Base-by-base conservation (phyloP, 768 basidiomycete species). In the Mrakia gelida region DNA sequence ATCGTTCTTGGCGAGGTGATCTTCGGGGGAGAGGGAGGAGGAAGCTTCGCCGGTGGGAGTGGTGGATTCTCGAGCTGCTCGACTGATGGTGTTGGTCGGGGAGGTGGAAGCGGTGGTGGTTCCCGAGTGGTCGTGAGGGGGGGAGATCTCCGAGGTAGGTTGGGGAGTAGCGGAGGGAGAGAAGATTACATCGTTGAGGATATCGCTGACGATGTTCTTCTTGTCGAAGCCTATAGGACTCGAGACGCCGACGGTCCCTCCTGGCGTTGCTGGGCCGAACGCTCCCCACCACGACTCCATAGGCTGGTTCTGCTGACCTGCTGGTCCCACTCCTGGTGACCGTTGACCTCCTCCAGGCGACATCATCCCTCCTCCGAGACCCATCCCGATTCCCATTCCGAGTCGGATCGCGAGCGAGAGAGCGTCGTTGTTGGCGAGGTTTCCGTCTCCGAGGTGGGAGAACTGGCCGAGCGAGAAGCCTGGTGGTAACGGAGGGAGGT, bases 1-100 rank as follows among this genome's bases (percentile, higher is more conserved):
- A 83, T 97, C 95, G 73, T 94, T 91, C 82, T 88, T 81, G 26
- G 67, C 54, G 21, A 71, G 56, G 21, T 67, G 67, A 4, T 65
- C 43, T 16, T 65, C 71, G 32, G 41, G 38, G 13, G 59, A 59
- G 59, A 59, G 59, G 59, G 59, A 59, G 26, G 59, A 59, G 26
- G 13, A 28, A 2, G 59, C 59, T n/a, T 59, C 59, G 13, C 59
- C 59, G 18, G 77, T 34, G 32, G 49, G 34, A 54, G 70, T 49
- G 71, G 61, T 52, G 28, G 71, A 71, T 15, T 70, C 68, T 30
- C 38, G 67, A 56, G 41, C 67, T 41, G n/a, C 32, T 5, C 63
- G 45, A 43, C 67, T 71, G 61, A 28, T 43, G 18, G 54, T 70
- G 67, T 45, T 30, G 45, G 68, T 18, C 0, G 75, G 67, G 13